A percentile compares a stretch with the other conserved stretches of the same genome.
Conservation (phyloP, 1,284 basidiomycete species). For the Coniferiporia weirii region DNA sequence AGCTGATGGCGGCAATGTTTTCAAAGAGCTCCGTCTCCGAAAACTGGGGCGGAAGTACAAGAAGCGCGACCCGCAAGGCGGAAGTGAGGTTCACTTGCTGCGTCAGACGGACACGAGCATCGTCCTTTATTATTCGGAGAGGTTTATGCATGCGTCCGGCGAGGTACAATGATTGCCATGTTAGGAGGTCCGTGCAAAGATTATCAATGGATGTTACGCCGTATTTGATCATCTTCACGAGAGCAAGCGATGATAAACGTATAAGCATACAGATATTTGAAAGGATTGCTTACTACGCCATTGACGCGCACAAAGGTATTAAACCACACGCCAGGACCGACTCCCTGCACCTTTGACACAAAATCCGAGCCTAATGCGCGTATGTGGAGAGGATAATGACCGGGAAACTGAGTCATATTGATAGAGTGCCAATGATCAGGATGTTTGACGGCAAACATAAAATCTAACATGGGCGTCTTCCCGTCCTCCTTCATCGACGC, state of each 20-base stretch:
- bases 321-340: conserved; percentile 93
- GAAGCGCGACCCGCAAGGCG: conserved; percentile 77
- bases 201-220: conserved; percentile 93
- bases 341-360: conserved; percentile 71
- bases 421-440: conserved; percentile 90
- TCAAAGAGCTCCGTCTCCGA: conserved; percentile 82
- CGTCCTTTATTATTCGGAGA: conserved; percentile 81
- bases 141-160: conserved; percentile 98
- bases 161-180: conserved; percentile 93
- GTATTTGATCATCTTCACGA: conserved; percentile 84
- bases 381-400: conserved; percentile 86
- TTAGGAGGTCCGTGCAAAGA: conserved; percentile 83
- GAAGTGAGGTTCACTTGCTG: conserved; percentile 92
- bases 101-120: conserved; percentile 84
- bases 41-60: conserved; percentile 58
- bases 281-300: conserved; percentile 58
- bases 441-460: conserved; percentile 92
- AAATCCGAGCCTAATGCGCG: conserved; percentile 76
- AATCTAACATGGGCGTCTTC: conserved; percentile 80
- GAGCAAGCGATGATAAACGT: conserved; percentile 13
- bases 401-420: conserved; percentile 86
- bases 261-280: background rate
- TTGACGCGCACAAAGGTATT: conserved; percentile 84
- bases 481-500: conserved; percentile 29
- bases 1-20: conserved; percentile 82